Percentiles rank a stretch among this genome's conserved stretches.
Evolutionary conservation across 768 basidiomycete genomes (phyloP).

Genomic region (Harrya chromipes): DNA sequence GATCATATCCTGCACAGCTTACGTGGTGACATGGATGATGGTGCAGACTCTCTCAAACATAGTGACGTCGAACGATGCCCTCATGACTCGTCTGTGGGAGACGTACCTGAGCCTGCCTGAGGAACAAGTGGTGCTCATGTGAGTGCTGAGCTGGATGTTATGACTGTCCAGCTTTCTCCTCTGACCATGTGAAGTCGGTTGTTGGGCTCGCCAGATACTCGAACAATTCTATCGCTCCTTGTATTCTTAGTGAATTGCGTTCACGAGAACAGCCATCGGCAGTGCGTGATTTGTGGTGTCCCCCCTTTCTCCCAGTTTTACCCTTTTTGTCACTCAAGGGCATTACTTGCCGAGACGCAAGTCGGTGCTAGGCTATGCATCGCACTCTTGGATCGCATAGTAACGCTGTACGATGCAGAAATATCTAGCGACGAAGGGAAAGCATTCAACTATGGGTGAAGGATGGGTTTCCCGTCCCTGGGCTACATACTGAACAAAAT

Average conservation of each 20-base stretch:
- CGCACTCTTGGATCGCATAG: slow-evolving; percentile 67
- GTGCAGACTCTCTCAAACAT: slow-evolving; percentile 83
- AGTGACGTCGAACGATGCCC: slow-evolving; percentile 65
- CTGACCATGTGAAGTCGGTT: slow-evolving; percentile 42
- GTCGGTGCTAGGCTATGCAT: slow-evolving; percentile 67
- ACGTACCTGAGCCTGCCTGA: slow-evolving; percentile 66
- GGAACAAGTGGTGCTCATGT: slow-evolving; percentile 76
- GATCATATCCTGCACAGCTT: slow-evolving; percentile 41
- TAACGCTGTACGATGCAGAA: slow-evolving; percentile 63
- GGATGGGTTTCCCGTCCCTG: slow-evolving; percentile 8
- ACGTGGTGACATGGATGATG: slow-evolving; percentile 59
- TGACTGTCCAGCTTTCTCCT: neutral
- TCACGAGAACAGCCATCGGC: slow-evolving; percentile 50
- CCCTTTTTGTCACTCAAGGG: slow-evolving; percentile 27
- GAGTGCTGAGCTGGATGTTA: slow-evolving; percentile 25
- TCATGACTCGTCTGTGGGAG: slow-evolving; percentile 59
- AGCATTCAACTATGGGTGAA: slow-evolving; percentile 75
- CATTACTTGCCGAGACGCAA: slow-evolving; percentile 48
- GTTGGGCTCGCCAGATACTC: slow-evolving; percentile 61
- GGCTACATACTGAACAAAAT: slow-evolving; percentile 12
- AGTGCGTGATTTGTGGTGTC: slow-evolving; percentile 41
- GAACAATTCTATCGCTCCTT: slow-evolving; percentile 57
- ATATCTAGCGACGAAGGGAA: slow-evolving; percentile 61
- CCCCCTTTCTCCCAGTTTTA: slow-evolving; percentile 7
- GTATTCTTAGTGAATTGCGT: slow-evolving; percentile 74